Evolutionary conservation across 768 basidiomycete species (phyloP).

Genomic region (Suillus discolor): DNA sequence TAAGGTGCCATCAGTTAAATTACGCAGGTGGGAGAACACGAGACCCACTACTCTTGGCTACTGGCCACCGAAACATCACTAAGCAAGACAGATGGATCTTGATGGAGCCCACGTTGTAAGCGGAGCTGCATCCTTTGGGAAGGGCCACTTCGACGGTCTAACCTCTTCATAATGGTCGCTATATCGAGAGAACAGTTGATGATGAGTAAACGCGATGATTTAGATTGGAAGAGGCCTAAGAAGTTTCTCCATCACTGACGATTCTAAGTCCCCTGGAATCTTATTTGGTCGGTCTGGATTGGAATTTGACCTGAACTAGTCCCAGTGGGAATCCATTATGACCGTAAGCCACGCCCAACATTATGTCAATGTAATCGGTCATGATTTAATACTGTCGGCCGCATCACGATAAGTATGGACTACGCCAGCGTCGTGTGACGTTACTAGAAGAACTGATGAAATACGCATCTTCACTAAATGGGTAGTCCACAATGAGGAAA

Average conservation of each 20-base stretch:
- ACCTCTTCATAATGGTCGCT: not conserved
- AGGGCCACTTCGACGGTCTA: not conserved
- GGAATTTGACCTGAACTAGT: conserved; percentile 6
- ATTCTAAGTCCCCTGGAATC: not conserved
- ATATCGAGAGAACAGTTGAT: not conserved
- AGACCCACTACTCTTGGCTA: conserved; percentile 26
- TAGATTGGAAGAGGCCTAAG: not conserved
- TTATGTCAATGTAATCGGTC: not conserved
- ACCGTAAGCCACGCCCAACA: not conserved
- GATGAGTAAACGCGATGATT: not conserved
- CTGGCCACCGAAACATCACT: conserved; percentile 24
- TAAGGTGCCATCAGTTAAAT: conserved; percentile 15
- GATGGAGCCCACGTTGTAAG: conserved; percentile 10
- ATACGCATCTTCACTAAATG: conserved; percentile 3
- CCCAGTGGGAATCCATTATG: not conserved
- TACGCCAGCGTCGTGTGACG: not conserved
- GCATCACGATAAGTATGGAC: not conserved
- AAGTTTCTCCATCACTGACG: not conserved
- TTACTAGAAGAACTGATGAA: not conserved
- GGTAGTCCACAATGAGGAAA: not conserved
- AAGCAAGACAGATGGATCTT: conserved; percentile 11
- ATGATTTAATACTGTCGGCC: not conserved
- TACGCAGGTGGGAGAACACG: conserved; percentile 8
- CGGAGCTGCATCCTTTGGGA: conserved; percentile 5
- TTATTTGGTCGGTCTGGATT: conserved; percentile 2